Conservation (phyloP, 2,329 filamentous ascomycete genomes). For the Venturia aucupariae region DNA sequence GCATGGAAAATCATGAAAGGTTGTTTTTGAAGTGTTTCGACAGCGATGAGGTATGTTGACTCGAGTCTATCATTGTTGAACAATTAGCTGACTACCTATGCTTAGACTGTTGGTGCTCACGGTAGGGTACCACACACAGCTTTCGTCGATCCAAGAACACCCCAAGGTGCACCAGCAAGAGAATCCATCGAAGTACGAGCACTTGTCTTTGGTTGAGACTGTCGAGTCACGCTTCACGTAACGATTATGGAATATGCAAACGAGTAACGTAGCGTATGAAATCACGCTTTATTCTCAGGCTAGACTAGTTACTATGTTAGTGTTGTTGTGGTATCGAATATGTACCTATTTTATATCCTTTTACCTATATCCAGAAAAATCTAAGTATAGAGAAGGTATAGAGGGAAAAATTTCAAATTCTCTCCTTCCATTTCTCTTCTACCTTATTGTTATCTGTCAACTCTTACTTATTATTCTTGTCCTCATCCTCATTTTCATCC, state of each 20-base stretch:
- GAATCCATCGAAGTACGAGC: slow-evolving; percentile 88
- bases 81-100: slow-evolving; percentile 16
- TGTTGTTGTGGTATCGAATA: too few relatives aligned
- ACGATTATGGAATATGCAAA: too few relatives aligned
- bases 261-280: not conserved
- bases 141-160: slow-evolving; percentile 66
- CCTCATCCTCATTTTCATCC: too few relatives aligned
- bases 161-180: slow-evolving; percentile 57
- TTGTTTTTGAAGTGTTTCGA: slow-evolving; percentile 73
- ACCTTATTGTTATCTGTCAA: too few relatives aligned
- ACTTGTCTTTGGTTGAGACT: slow-evolving; percentile 59
- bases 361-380: too few relatives aligned
- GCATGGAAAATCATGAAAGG: slow-evolving; percentile 65
- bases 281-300: not conserved
- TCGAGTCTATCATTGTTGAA: not conserved
- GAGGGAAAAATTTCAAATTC: too few relatives aligned
- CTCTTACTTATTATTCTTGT: too few relatives aligned
- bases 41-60: slow-evolving; percentile 36
- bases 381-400: too few relatives aligned
- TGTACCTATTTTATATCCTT: too few relatives aligned
- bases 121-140: slow-evolving; percentile 41
- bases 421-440: too few relatives aligned
- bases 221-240: not conserved
- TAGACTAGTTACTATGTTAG: too few relatives aligned
- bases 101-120: slow-evolving; percentile 26